phyloP scores from a whole-genome alignment of 2,329 filamentous ascomycete genomes.

The Thielaviopsis populi region DNA sequence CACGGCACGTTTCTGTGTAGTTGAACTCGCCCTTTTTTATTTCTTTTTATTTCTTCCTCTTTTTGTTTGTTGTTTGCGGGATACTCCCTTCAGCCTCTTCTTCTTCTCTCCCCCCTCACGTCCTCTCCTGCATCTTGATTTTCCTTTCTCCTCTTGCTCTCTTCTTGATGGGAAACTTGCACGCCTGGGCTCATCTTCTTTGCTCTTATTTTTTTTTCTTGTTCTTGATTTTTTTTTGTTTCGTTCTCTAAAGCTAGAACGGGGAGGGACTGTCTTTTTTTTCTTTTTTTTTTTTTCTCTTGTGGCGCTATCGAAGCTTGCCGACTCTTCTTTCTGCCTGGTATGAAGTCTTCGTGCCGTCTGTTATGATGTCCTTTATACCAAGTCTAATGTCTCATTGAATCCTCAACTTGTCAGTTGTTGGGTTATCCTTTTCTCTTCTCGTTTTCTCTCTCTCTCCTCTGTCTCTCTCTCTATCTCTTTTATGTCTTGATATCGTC shows the following conservation, averaged over 20 bases:
- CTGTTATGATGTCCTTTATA: conserved; percentile 3
- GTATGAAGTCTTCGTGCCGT: neutral
- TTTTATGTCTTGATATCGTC: neutral
- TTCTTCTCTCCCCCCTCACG: conserved; percentile 17
- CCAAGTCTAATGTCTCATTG: conserved; percentile 5
- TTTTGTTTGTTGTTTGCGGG: conserved; percentile 14
- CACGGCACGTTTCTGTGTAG: conserved; percentile 16
- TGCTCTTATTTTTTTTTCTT: neutral
- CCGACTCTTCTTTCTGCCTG: neutral
- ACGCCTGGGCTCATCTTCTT: too few relatives aligned
- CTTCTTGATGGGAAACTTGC: neutral
- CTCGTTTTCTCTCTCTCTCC: neutral
- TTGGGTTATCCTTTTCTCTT: neutral
- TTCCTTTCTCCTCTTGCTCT: neutral
- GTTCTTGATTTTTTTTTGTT: conserved; percentile 6
- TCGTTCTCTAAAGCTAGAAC: neutral
- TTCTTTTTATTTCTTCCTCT: conserved; percentile 17
- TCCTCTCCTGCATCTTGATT: neutral
- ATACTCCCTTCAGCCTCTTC: conserved; percentile 14
- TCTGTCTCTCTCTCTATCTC: too few relatives aligned
- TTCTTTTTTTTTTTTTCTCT: conserved; percentile 14
- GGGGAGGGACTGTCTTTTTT: neutral
- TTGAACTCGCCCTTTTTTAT: conserved; percentile 21
- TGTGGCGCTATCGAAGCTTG: neutral
- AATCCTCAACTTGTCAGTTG: conserved; percentile 1